Percentiles rank a stretch among this genome's conserved stretches.
Conservation (phyloP, 805 yeast species). For the Huiozyma sinensis region DNA sequence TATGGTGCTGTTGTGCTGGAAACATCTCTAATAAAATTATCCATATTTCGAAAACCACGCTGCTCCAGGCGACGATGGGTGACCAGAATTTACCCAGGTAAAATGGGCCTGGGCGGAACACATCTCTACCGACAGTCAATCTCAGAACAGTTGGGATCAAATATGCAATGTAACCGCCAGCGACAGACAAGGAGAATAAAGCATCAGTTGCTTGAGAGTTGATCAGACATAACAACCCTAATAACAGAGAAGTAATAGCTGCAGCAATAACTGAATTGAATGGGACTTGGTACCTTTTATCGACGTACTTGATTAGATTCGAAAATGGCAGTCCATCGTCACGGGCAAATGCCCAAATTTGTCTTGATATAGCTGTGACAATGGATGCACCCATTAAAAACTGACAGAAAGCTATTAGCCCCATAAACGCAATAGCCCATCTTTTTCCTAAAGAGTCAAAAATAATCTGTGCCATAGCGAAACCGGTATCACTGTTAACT, state of each 20-base stretch:
- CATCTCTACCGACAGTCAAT: constrained; percentile 35
- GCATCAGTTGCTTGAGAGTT: constrained; percentile 37
- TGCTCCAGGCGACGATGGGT: constrained; percentile 35
- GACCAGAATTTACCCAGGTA: constrained; percentile 44
- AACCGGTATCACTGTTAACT: constrained; percentile 38
- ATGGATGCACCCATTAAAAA: constrained; percentile 57
- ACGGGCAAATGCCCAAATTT: constrained; percentile 66
- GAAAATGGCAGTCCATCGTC: constrained; percentile 66
- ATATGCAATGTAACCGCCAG: constrained; percentile 36
- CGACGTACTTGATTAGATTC: constrained; percentile 43
- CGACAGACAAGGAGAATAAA: constrained; percentile 33
- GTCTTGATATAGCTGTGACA: constrained; percentile 56
- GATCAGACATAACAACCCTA: constrained; percentile 33
- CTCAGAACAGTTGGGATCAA: constrained; percentile 31
- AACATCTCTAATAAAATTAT: constrained; percentile 50
- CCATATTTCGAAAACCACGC: constrained; percentile 41
- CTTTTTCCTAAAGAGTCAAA: constrained; percentile 49
- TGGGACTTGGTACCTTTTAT: constrained; percentile 50
- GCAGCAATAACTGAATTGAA: constrained; percentile 45
- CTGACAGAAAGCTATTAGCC: constrained; percentile 48
- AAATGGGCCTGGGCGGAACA: constrained; percentile 58
- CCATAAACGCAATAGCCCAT: constrained; percentile 60
- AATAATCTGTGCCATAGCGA: constrained; percentile 56
- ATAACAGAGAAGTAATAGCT: constrained; percentile 27
- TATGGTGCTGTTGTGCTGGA: constrained; percentile 35